Conservation (phyloP, 2,329 filamentous ascomycete species). For the Penicillium sp. region DNA sequence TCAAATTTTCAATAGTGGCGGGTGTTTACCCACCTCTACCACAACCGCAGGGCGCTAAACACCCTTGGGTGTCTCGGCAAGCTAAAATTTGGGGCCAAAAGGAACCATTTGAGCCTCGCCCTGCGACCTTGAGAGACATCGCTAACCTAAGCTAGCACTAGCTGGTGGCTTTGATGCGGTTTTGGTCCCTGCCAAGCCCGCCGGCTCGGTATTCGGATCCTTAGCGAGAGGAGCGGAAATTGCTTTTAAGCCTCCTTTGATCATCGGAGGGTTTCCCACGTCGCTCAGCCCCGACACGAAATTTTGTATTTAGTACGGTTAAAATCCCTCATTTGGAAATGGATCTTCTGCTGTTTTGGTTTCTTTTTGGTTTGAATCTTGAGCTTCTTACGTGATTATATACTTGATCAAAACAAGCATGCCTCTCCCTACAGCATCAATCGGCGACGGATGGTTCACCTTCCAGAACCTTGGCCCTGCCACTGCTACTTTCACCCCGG, state of each 20-base stretch:
- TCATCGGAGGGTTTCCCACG: not conserved
- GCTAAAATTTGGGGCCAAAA: not conserved
- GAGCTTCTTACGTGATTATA: not conserved
- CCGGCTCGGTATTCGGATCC: not conserved
- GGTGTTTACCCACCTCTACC: not conserved
- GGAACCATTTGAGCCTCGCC: not conserved
- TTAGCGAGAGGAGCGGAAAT: constrained; percentile 8
- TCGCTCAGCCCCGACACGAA: not conserved
- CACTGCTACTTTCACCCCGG: constrained; percentile 12
- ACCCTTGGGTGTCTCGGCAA: not conserved
- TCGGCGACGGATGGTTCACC: constrained; percentile 4
- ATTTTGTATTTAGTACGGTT: not conserved
- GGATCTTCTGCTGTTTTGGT: not conserved
- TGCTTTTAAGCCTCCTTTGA: constrained; percentile 8
- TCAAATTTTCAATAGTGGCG: not conserved
- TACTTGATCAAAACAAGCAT: constrained; percentile 5
- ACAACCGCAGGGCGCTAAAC: not conserved
- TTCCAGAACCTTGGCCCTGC: constrained; percentile 11
- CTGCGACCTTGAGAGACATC: constrained; percentile 2
- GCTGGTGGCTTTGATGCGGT: not conserved
- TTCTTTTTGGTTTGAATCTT: not conserved
- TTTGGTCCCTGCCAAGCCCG: constrained; percentile 6
- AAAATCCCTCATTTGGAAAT: not conserved
- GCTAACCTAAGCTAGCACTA: constrained; percentile 1
- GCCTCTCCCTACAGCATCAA: constrained; percentile 1